Base-by-base conservation (phyloP, 2,329 filamentous ascomycete species). In the Paraphoma sp. region DNA sequence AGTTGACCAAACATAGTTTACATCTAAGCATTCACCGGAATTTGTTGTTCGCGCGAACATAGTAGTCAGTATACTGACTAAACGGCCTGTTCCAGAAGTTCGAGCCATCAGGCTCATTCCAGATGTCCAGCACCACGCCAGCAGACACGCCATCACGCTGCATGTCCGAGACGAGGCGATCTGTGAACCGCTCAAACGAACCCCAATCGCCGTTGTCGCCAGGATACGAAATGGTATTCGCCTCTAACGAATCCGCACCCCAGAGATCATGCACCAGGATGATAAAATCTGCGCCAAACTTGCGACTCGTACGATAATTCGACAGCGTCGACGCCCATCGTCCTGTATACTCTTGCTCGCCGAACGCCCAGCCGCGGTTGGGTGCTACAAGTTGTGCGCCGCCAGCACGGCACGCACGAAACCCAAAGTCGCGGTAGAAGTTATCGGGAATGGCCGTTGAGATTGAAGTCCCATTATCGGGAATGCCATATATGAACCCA, bases 161-260 rank as follows among this genome's bases (percentile, higher is more conserved):
- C 10, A 80, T 69, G 48, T 75, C 79, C 1, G 65, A 64, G 23
- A 80, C 67, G 3, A 80, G 65, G 18, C 74, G 73, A 0, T 73
- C 68, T 1, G 83, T 57, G 51, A 81, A 84, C 0, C 59, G 55
- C 48, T 84, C 81, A 60, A 75, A 81, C 17, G 72, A 62, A 1
- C 72, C 68, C 81, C 82, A 85, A 62, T 84, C 71, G 1, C 78
- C 79, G 55, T 82, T 73, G 55, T 85, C 82, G 3, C 83, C 83
- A 1, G 83, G 83, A 49, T 76, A 83, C 0, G 73, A 70, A 0
- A 72, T 68, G 1, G 74, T 74, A 28, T 79, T 78, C n/a, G 50
- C 43, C n/a, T 78, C 76, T 6, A 36, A 14, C 33, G 10, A 36
- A 60, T 84, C 81, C 0, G 80, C 78, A 7, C 82, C 82, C 81